phyloP scores from a whole-genome alignment of 208 protist species.

The Leishmania aethiopica region DNA sequence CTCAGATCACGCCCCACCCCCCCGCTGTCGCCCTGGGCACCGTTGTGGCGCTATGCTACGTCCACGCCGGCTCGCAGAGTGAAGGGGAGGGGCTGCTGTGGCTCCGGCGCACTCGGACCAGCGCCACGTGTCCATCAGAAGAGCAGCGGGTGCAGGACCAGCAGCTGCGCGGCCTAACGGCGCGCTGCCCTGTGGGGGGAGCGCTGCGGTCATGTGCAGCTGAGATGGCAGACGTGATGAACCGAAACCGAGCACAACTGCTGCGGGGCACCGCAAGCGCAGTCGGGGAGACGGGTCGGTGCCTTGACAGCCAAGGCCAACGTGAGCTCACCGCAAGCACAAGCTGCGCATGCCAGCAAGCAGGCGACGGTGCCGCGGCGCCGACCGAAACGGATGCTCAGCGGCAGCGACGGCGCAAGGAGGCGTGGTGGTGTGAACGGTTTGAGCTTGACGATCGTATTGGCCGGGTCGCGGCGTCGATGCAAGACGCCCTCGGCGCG shows the following conservation, averaged over 20 bases:
- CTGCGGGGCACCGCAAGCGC: slow-evolving; percentile 14
- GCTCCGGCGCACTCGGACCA: slow-evolving; percentile 5
- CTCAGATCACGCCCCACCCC: neutral
- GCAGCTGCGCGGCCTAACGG: neutral
- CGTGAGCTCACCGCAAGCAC: neutral
- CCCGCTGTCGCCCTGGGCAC: neutral
- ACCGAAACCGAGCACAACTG: slow-evolving; percentile 30
- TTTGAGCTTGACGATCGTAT: slow-evolving; percentile 32
- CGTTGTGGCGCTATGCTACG: slow-evolving; percentile 13
- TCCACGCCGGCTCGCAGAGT: neutral
- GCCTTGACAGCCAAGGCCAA: neutral
- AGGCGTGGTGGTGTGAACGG: slow-evolving; percentile 35
- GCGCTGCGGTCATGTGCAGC: slow-evolving; percentile 10
- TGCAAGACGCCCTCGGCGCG: slow-evolving; percentile 39
- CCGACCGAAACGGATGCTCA: neutral
- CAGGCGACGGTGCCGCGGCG: neutral
- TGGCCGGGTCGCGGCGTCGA: slow-evolving; percentile 22
- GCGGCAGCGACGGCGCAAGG: slow-evolving; percentile 11
- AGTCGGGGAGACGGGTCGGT: slow-evolving; percentile 10
- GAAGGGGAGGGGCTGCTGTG: slow-evolving; percentile 8
- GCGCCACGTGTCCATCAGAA: neutral
- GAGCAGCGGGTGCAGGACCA: neutral
- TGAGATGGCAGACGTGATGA: slow-evolving; percentile 24
- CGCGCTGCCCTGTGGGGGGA: neutral
- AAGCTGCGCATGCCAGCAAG: neutral